Evolutionary conservation across 1,139 yeast genomes (phyloP), one percentile per base, ranked within the genome.

Genomic region (Wickerhamiella infanticola): DNA sequence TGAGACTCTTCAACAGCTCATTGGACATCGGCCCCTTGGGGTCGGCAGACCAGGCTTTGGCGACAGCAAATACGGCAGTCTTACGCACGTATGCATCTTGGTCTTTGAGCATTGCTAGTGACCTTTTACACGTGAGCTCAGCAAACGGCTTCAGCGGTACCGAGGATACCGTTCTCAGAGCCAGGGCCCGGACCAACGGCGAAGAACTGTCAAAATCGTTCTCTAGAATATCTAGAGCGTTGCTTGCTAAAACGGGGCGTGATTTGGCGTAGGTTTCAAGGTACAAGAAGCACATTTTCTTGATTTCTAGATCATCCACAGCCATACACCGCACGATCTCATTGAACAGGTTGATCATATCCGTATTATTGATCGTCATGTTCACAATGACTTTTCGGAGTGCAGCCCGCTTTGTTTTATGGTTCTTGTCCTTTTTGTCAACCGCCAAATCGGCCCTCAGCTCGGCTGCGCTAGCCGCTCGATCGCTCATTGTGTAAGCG

Each of bases 341-440:
- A 1, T 81, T 79, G 59, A 80, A 74, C 49, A 88, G 59, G 37
- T 67, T 58, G 8, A 77, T 70, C 75, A 86, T 74, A 57, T 88
- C 96, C 52, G 73, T 72, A 59, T 85, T 85, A 48, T 86, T 86
- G 64, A 86, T 70, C 4, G 93, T 80, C 63, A 85, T 72, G 60
- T 86, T 88, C 41, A 95, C 94, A 5, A 86, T 71, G 31, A 85
- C 73, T 58, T 82, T 82, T 61, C 79, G 80, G 53, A 90, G 66
- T 0, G 85, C 78, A 24, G 72, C 64, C 58, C 76, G 79, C 56
- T 79, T 68, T 48, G 70, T 60, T 64, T 68, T 50, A 51, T 59
- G 51, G 46, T 64, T 62, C 52, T 63, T 63, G 53, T 77, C 76
- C 57, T 72, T 73, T 57, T 72, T 74, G 54, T 72, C 71, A 24